Evolutionary conservation across 805 yeast species (phyloP).

Genomic region (Metschnikowia lunata): DNA sequence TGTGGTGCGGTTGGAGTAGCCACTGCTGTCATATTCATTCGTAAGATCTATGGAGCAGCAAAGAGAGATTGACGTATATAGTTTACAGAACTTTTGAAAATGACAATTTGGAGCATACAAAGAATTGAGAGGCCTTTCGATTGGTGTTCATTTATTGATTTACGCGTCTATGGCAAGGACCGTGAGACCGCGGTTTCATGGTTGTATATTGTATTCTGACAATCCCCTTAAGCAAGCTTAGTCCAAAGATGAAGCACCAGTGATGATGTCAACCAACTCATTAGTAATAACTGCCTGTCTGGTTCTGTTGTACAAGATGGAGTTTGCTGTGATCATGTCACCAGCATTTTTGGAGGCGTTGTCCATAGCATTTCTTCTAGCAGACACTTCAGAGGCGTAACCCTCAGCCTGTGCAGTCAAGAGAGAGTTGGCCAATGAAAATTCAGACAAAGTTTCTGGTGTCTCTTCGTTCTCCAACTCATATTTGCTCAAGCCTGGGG

Average conservation of each 20-base stretch:
- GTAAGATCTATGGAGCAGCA: slow-evolving; percentile 53
- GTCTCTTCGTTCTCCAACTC: slow-evolving; percentile 66
- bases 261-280: slow-evolving; percentile 98
- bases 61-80: slow-evolving; percentile 43
- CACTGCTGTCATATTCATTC: slow-evolving; percentile 63
- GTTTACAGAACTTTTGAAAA: neutral
- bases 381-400: slow-evolving; percentile 95
- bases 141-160: neutral
- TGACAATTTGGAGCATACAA: neutral
- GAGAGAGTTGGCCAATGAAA: slow-evolving; percentile 84
- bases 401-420: slow-evolving; percentile 95
- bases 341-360: slow-evolving; percentile 99
- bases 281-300: slow-evolving; percentile 39
- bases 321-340: slow-evolving; percentile 94
- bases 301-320: slow-evolving; percentile 93
- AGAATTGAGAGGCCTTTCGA: neutral
- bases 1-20: slow-evolving; percentile 74
- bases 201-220: neutral
- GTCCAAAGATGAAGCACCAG: slow-evolving; percentile 99
- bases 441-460: slow-evolving; percentile 74
- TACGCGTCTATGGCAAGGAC: neutral
- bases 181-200: neutral
- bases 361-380: slow-evolving; percentile 99
- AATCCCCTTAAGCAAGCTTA: slow-evolving; percentile 31
- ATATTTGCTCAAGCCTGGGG: slow-evolving; percentile 81